These are phyloP conservation scores for Aureobasidium sp. DNA, from an alignment of 2,329 filamentous ascomycete species.

Conservation along the genomic window DNA sequence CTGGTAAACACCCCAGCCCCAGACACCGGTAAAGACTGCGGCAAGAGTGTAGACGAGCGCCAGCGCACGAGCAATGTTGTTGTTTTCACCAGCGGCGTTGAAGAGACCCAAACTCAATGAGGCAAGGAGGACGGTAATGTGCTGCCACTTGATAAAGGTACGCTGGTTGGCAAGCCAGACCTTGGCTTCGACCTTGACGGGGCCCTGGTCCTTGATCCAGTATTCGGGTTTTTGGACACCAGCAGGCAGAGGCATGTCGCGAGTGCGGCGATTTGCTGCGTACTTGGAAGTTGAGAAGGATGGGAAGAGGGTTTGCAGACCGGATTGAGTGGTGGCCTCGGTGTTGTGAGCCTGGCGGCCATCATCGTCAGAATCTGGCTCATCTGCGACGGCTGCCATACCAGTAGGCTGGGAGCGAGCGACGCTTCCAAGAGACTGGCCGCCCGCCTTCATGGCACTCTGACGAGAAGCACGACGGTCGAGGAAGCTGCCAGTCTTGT, in stretches of 20 bases:
- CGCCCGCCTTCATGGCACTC: slow-evolving; percentile 19
- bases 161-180: slow-evolving; percentile 98
- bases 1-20: slow-evolving; percentile 82
- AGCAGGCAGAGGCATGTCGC: slow-evolving; percentile 60
- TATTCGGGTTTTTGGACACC: slow-evolving; percentile 78
- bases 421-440: slow-evolving; percentile 13
- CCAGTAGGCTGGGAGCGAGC: slow-evolving; percentile 23
- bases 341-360: slow-evolving; percentile 31
- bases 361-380: slow-evolving; percentile 45
- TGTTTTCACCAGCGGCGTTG: slow-evolving; percentile 71
- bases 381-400: slow-evolving; percentile 34
- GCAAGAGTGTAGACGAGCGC: slow-evolving; percentile 79
- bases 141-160: slow-evolving; percentile 98
- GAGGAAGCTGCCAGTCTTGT: slow-evolving; percentile 31
- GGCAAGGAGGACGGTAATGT: slow-evolving; percentile 82
- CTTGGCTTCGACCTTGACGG: slow-evolving; percentile 90
- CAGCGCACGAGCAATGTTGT: slow-evolving; percentile 67
- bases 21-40: slow-evolving; percentile 73
- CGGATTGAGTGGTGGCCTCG: slow-evolving; percentile 44
- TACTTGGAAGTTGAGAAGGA: slow-evolving; percentile 77
- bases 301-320: slow-evolving; percentile 67
- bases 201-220: slow-evolving; percentile 93
- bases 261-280: slow-evolving; percentile 48
- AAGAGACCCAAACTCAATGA: slow-evolving; percentile 77
- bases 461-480: slow-evolving; percentile 5